Evolutionary conservation across 2,329 filamentous ascomycete genomes (phyloP), one percentile per base, ranked within the genome.

Genomic region (Eutypella sp.): DNA sequence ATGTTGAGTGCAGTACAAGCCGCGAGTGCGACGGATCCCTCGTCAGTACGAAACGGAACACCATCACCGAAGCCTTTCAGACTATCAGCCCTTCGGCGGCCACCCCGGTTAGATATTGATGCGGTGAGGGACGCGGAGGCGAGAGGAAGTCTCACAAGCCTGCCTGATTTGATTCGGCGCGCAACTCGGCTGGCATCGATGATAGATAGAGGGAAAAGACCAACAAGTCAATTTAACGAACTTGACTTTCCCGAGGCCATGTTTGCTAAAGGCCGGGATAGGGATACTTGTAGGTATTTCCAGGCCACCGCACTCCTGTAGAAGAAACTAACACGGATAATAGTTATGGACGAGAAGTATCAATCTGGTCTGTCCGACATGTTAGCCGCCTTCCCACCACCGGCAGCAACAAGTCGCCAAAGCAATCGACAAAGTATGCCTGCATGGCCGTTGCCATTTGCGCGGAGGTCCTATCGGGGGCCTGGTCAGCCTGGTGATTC

Each of bases 101-200:
- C 92, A 25, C 87, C 89, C 3, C 81, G 79, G 29, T 71, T 96
- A 4, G 83, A 96, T 60, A 85, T 96, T 20, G 84, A 91, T 59
- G 87, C 87, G 4, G 87, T 95, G 3, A 79, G 82, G 53, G 82
- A 85, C 42, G 87, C 88, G 15, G 89, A 96, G 65, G 81, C 85
- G 1, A 81, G 93, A 59, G 91, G 89, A 4, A 96, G 91, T 62
- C 74, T 96, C 52, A 97, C 93, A 2, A 96, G 91, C 66, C 71
- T 99, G 48, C 87, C 91, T 0, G 93, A 97, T 63, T 71, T 99
- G 49, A 97, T 99, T 55, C 79, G 82, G 58, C 81, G 93, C 56
- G 93, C 93, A 10, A 97, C 92, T 1, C 82, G 82, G 53, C 72
- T 97, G 31, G 92, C 91, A 15, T 81, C 88, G 0, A 90, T 95